phyloP scores from a whole-genome alignment of 768 basidiomycete genomes.

The Artomyces pyxidatus region DNA sequence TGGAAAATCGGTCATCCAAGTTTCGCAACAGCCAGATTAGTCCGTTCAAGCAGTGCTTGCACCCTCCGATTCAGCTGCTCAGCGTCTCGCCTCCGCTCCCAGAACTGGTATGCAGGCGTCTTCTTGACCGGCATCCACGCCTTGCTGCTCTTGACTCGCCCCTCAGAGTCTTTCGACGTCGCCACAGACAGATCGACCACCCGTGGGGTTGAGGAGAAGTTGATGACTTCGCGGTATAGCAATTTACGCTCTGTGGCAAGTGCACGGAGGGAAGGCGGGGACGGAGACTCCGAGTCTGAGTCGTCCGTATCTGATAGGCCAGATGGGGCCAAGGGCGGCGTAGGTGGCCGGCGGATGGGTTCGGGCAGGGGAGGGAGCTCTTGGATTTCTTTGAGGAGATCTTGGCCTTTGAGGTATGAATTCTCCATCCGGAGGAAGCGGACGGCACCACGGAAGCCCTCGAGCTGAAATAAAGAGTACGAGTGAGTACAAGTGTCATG shows the following conservation, averaged over 20 bases:
- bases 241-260: constrained; percentile 78
- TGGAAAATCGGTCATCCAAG: constrained; percentile 6
- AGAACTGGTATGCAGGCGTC: constrained; percentile 74
- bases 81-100: constrained; percentile 68
- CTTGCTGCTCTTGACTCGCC: constrained; percentile 35
- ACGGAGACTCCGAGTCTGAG: constrained; percentile 36
- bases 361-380: constrained; percentile 58
- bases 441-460: constrained; percentile 84
- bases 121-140: constrained; percentile 78
- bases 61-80: constrained; percentile 64
- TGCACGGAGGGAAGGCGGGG: constrained; percentile 46
- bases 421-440: constrained; percentile 93
- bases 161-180: constrained; percentile 43
- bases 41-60: constrained; percentile 60
- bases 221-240: constrained; percentile 83
- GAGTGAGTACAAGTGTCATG: too few relatives aligned
- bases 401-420: constrained; percentile 87
- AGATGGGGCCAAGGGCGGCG: constrained; percentile 63
- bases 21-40: constrained; percentile 32
- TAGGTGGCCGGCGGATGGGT: constrained; percentile 39
- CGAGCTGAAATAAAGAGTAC: too few relatives aligned
- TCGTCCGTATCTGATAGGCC: constrained; percentile 59
- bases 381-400: constrained; percentile 78
- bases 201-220: constrained; percentile 71
- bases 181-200: constrained; percentile 78